Percentiles rank a stretch among this genome's conserved stretches.
Conservation (phyloP, 805 yeast genomes). For the Lachancea mirantina region DNA sequence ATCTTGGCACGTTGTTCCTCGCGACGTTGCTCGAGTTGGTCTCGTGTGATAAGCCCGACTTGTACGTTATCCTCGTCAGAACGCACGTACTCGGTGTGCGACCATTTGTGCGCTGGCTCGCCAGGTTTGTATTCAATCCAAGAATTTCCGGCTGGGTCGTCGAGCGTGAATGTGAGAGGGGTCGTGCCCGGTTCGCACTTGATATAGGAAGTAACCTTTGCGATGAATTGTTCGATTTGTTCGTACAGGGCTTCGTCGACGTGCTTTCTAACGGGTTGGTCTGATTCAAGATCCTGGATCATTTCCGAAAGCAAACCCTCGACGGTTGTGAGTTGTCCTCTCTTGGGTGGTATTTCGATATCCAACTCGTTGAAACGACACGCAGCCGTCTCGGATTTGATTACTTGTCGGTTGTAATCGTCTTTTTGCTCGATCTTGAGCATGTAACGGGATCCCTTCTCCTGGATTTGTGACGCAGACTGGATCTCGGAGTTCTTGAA, state of each 20-base stretch:
- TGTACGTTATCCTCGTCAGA: constrained; percentile 82
- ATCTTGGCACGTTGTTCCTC: constrained; percentile 28
- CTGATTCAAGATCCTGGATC: constrained; percentile 69
- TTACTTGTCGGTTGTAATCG: constrained; percentile 85
- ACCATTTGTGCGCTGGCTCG: constrained; percentile 86
- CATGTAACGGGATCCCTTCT: constrained; percentile 71
- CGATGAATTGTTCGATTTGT: constrained; percentile 66
- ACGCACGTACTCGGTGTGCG: constrained; percentile 72
- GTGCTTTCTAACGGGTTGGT: constrained; percentile 72
- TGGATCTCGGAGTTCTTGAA: constrained; percentile 88
- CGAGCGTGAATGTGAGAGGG: constrained; percentile 72
- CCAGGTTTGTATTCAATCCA: constrained; percentile 89
- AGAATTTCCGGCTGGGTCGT: constrained; percentile 96
- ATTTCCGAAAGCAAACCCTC: constrained; percentile 86
- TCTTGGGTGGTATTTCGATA: constrained; percentile 89
- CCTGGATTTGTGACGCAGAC: constrained; percentile 90
- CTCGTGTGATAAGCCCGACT: constrained; percentile 67
- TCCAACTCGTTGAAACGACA: constrained; percentile 79
- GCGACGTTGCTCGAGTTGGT: constrained; percentile 42
- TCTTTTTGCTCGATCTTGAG: constrained; percentile 58
- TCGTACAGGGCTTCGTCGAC: constrained; percentile 67
- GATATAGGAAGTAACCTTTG: constrained; percentile 50
- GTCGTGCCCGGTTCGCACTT: constrained; percentile 60
- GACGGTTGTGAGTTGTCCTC: constrained; percentile 86
- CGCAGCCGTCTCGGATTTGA: constrained; percentile 80